Percentiles rank a stretch among this genome's conserved stretches.
These are phyloP conservation scores for Colletotrichum sp. DNA, from an alignment of 2,329 filamentous ascomycete species.

Conservation along the genomic window DNA sequence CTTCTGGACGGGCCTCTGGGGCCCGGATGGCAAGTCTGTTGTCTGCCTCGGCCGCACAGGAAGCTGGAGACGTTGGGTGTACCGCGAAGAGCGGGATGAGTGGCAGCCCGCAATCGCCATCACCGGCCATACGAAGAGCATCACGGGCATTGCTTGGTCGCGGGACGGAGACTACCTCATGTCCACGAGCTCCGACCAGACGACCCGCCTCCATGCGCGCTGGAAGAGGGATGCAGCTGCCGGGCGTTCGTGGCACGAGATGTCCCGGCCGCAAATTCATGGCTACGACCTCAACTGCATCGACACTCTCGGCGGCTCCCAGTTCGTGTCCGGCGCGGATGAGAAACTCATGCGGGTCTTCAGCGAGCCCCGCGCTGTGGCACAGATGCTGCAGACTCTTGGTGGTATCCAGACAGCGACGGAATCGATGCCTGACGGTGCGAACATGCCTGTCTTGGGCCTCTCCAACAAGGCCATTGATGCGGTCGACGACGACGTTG, in stretches of 20 bases:
- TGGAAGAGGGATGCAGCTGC: slow-evolving; percentile 61
- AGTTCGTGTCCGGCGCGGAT: slow-evolving; percentile 93
- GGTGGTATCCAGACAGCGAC: slow-evolving; percentile 58
- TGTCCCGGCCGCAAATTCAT: slow-evolving; percentile 94
- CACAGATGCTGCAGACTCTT: slow-evolving; percentile 71
- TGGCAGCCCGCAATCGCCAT: slow-evolving; percentile 82
- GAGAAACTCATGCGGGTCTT: slow-evolving; percentile 99
- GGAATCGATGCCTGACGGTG: slow-evolving; percentile 75
- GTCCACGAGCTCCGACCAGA: slow-evolving; percentile 91
- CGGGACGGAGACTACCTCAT: slow-evolving; percentile 82
- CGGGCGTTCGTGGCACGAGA: slow-evolving; percentile 84
- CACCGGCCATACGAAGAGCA: slow-evolving; percentile 81
- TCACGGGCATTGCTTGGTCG: slow-evolving; percentile 85
- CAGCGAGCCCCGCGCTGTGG: slow-evolving; percentile 83
- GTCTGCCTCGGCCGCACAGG: slow-evolving; percentile 88
- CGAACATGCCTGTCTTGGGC: slow-evolving; percentile 92
- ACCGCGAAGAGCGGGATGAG: slow-evolving; percentile 60
- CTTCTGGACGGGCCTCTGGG: slow-evolving; percentile 96
- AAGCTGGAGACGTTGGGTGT: slow-evolving; percentile 88
- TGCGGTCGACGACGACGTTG: slow-evolving; percentile 53
- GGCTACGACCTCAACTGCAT: slow-evolving; percentile 98
- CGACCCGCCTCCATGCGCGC: slow-evolving; percentile 81
- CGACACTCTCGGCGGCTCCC: slow-evolving; percentile 71
- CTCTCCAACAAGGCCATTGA: slow-evolving; percentile 94
- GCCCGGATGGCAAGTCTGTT: slow-evolving; percentile 74